Conservation (phyloP, 108 stramenopile genomes). For the Asterionellopsis glacialis region DNA sequence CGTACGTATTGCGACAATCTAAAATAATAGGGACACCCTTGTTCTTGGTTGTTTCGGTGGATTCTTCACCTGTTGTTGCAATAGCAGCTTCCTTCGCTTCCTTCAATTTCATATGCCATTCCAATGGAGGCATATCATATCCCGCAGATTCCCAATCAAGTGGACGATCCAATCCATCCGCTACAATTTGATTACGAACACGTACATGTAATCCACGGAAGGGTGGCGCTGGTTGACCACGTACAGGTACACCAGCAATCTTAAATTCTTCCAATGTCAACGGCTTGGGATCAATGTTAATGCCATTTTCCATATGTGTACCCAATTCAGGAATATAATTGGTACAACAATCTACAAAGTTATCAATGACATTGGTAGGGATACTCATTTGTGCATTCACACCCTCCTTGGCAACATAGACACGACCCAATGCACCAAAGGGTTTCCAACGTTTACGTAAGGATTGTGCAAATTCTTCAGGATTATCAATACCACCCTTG, state of each 20-base stretch:
- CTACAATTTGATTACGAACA: slow-evolving; percentile 88
- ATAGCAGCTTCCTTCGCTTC: slow-evolving; percentile 35
- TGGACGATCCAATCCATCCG: slow-evolving; percentile 86
- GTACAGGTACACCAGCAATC: slow-evolving; percentile 40
- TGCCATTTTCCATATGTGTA: slow-evolving; percentile 82
- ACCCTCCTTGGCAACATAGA: slow-evolving; percentile 94
- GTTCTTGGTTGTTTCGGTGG: slow-evolving; percentile 5
- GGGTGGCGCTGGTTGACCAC: slow-evolving; percentile 59
- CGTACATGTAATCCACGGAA: slow-evolving; percentile 89
- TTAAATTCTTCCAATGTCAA: slow-evolving; percentile 62
- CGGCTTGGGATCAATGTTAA: slow-evolving; percentile 81
- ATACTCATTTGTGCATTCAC: slow-evolving; percentile 98
- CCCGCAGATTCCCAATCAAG: slow-evolving; percentile 89
- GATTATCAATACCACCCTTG: slow-evolving; percentile 45
- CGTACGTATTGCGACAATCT: slow-evolving; percentile 88
- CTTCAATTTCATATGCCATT: slow-evolving; percentile 91
- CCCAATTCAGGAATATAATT: slow-evolving; percentile 56
- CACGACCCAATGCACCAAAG: slow-evolving; percentile 83
- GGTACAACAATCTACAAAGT: slow-evolving; percentile 54
- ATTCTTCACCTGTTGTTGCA: not conserved
- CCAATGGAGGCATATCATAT: slow-evolving; percentile 85
- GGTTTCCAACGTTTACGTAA: slow-evolving; percentile 74
- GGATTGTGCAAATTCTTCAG: slow-evolving; percentile 57
- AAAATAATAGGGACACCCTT: slow-evolving; percentile 50
- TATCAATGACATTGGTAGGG: slow-evolving; percentile 77